Conservation (phyloP, 495 filamentous ascomycete genomes). For the Neurospora terricola region DNA sequence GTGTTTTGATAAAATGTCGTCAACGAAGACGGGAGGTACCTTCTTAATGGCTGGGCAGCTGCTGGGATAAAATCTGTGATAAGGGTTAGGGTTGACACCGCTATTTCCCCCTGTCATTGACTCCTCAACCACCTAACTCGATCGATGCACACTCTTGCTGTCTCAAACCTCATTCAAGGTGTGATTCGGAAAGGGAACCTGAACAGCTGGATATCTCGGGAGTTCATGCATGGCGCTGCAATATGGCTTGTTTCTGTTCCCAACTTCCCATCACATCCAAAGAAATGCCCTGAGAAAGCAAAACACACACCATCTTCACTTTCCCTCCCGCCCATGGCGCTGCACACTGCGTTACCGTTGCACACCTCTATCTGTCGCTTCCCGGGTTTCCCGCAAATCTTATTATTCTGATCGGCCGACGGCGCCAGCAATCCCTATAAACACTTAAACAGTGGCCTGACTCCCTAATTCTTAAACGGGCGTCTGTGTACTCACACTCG, state of each 20-base stretch:
- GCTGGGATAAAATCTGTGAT: background rate
- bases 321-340: background rate
- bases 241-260: background rate
- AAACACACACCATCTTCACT: background rate
- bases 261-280: background rate
- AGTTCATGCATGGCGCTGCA: background rate
- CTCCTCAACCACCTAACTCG: background rate
- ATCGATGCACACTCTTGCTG: background rate
- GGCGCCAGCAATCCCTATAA: background rate
- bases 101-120: background rate
- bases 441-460: background rate
- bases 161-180: background rate
- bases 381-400: background rate
- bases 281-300: background rate
- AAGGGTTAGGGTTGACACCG: background rate
- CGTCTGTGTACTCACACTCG: background rate
- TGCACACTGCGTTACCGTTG: background rate
- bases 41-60: background rate
- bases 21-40: background rate
- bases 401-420: background rate
- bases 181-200: background rate
- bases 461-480: background rate
- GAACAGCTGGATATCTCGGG: background rate
- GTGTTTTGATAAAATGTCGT: background rate
- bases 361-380: background rate